Base-by-base conservation (phyloP, 129 eudicot species). In the Artemisia argyi region DNA sequence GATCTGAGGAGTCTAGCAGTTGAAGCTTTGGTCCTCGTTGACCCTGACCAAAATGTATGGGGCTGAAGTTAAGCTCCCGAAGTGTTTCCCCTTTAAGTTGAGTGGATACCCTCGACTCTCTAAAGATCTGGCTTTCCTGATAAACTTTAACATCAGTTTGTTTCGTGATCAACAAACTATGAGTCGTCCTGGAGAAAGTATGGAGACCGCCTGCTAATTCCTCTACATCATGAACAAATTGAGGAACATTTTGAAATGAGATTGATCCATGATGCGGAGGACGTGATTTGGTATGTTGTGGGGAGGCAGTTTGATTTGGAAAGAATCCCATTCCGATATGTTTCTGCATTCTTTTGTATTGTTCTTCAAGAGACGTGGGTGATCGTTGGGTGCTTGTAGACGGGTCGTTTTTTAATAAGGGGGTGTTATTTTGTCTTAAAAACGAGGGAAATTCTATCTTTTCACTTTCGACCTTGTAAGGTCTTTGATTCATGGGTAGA, bases 111-210 rank as follows among this genome's bases (percentile, higher is more conserved):
- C 22, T 20, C 22, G 22, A 20, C 22, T 20, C 22, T 20, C 22
- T 20, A 20, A 20, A 20, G 22, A 20, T 20, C 22, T 20, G 22
- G 22, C 22, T 20, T 20, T 20, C 86, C 55, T 81, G 80, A 61
- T 69, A 73, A 76, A 81, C 18, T 65, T 76, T 73, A 68, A 80
- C 54, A 72, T 87, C 90, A 17, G 86, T 81, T 26, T 83, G 80
- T 76, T 89, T 76, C 0, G 87, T 83, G 84, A 85, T 85, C 64
- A 86, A 68, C 42, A 89, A 64, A 69, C 87, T 84, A 59, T 82
- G 96, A 67, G 93, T 87, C 73, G 89, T 84, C 71, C 86, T 76
- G 30, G 96, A 84, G 73, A 83, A 79, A 70, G 66, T 69, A 22
- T 81, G 86, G 65, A 53, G 79, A 69, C 79, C 87, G 39, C 80